Percentiles rank a stretch among this genome's conserved stretches.
Conservation (phyloP, 768 basidiomycete genomes). For the Trametes maxima region DNA sequence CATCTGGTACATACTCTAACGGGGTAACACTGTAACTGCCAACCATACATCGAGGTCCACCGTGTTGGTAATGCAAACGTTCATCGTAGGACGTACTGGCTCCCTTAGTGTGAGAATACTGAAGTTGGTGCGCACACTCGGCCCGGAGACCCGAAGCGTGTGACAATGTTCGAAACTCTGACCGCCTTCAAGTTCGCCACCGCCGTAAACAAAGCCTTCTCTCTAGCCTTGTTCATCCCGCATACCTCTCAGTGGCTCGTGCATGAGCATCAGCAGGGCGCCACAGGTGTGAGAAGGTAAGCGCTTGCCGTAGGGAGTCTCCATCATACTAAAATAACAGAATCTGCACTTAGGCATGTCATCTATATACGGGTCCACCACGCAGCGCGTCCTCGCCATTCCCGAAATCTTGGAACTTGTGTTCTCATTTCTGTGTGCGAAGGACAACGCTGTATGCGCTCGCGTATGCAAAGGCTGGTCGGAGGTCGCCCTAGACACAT, state of each 20-base stretch:
- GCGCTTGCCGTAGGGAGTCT: neutral
- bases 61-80: neutral
- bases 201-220: neutral
- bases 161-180: slow-evolving; percentile 4
- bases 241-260: neutral
- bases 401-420: slow-evolving; percentile 64
- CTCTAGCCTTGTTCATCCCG: neutral
- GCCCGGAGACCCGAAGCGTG: neutral
- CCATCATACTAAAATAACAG: neutral
- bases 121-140: too few relatives aligned
- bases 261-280: neutral
- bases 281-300: neutral
- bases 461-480: slow-evolving; percentile 63
- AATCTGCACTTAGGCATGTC: neutral
- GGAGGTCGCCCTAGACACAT: slow-evolving; percentile 53
- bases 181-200: too few relatives aligned
- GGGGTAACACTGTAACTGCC: too few relatives aligned
- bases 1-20: too few relatives aligned
- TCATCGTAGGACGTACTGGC: too few relatives aligned
- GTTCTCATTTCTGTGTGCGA: slow-evolving; percentile 48
- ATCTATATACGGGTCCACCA: slow-evolving; percentile 13
- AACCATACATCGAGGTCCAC: too few relatives aligned
- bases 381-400: slow-evolving; percentile 49
- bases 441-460: slow-evolving; percentile 47
- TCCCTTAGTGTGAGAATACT: too few relatives aligned